Conservation (phyloP, 352 stramenopile species). For the Pythium dissotocum region DNA sequence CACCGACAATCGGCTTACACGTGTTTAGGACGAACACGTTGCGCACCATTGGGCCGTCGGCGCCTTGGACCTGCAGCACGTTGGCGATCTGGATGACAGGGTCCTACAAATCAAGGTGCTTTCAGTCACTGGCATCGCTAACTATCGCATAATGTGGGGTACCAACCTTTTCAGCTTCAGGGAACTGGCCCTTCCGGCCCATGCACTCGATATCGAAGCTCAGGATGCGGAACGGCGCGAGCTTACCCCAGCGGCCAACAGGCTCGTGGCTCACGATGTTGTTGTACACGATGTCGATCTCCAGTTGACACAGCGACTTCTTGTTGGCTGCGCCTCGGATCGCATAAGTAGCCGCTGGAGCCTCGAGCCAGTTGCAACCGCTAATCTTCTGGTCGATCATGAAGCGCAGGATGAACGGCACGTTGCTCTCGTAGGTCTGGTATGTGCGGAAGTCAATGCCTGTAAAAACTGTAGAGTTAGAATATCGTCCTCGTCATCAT, state of each 20-base stretch:
- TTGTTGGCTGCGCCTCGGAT: constrained; percentile 75
- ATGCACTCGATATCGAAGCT: constrained; percentile 99
- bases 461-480: not conserved
- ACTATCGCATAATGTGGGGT: not conserved
- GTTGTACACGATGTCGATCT: constrained; percentile 98
- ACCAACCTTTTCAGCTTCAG: constrained; percentile 67
- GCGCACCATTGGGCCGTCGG: constrained; percentile 64
- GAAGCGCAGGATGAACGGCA: constrained; percentile 98
- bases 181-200: constrained; percentile 96
- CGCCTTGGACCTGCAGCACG: constrained; percentile 91
- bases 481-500: not conserved
- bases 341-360: constrained; percentile 91
- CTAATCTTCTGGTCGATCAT: constrained; percentile 99
- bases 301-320: constrained; percentile 91
- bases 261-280: constrained; percentile 94
- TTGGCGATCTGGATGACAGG: constrained; percentile 99
- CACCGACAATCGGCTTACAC: constrained; percentile 98
- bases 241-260: constrained; percentile 95
- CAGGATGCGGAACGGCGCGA: constrained; percentile 97
- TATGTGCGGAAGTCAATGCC: constrained; percentile 69
- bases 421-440: constrained; percentile 98
- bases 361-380: constrained; percentile 97
- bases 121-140: not conserved
- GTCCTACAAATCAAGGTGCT: constrained; percentile 71
- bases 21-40: constrained; percentile 98